These are phyloP conservation scores for Kazachstania viticola DNA, from an alignment of 805 yeast species.

Conservation along the genomic window DNA sequence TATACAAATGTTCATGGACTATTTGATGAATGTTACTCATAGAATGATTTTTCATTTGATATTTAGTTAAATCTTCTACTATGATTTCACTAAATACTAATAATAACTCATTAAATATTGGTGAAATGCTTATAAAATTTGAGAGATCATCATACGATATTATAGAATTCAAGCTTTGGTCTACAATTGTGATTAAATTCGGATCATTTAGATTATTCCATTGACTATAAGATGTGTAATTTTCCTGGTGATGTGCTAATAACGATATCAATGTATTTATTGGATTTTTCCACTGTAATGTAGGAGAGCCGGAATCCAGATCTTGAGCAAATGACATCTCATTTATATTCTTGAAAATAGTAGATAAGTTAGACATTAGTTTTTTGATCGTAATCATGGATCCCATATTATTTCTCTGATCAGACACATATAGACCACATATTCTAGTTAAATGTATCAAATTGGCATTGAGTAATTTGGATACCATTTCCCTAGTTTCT, in stretches of 20 bases:
- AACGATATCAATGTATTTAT: conserved; percentile 18
- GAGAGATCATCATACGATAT: conserved; percentile 18
- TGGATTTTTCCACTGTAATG: conserved; percentile 24
- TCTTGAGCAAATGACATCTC: conserved; percentile 8
- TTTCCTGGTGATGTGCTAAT: too few species aligned
- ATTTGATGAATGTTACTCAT: conserved; percentile 19
- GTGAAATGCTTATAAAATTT: conserved; percentile 13
- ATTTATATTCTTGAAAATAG: conserved; percentile 20
- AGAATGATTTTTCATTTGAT: conserved; percentile 18
- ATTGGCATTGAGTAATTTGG: conserved; percentile 19
- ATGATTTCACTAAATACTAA: conserved; percentile 23
- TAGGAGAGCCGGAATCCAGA: neutral
- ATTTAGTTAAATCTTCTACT: conserved; percentile 26
- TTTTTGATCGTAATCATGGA: conserved; percentile 19
- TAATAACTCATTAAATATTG: conserved; percentile 14
- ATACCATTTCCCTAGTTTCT: conserved; percentile 9
- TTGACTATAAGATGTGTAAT: conserved; percentile 7
- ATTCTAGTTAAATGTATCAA: conserved; percentile 14
- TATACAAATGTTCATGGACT: conserved; percentile 25
- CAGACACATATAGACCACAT: conserved; percentile 7
- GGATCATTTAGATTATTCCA: conserved; percentile 10
- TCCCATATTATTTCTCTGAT: conserved; percentile 9
- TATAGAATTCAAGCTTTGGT: conserved; percentile 7
- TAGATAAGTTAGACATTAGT: conserved; percentile 26
- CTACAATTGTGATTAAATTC: conserved; percentile 6